Base-by-base conservation (phyloP, 2,329 filamentous ascomycete genomes). In the Cercospora beticola region DNA sequence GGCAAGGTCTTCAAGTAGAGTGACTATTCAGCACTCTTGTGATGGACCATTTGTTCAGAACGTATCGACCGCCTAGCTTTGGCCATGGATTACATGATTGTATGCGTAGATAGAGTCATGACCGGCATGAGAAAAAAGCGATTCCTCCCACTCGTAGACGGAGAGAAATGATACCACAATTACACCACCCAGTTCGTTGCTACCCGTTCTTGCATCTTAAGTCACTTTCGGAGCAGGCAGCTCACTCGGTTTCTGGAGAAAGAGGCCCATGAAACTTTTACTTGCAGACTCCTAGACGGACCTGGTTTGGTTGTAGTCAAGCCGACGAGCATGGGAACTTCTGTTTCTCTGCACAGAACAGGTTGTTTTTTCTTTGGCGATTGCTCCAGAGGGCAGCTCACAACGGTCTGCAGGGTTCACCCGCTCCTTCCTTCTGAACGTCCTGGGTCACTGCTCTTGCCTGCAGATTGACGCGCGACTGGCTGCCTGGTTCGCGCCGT, bases 1-100 rank as follows among this genome's bases (percentile, higher is more conserved):
- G 95, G 95, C 82, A 97, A 98, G 89, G 93, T 98, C 82, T 98
- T 97, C 92, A 98, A 98, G 88, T 98, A 97, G 65, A 62, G 61
- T 62, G 21, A 12, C 10, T 4, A 33, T 40, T 6, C 26, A 16
- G 16, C 31, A 26, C 21, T 56, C 40, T 63, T 63, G 49, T 33
- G 52, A 61, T 23, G 26, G 9, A 33, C 52, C n/a, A 40, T 18
- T 54, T 36, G 43, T 54, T 40, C 30, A 33, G 62, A 31, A 16
- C 18, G 60, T n/a, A 23, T 49, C 18, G 18, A 28, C 26, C 26
- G 40, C 36, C 23, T 30, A 18, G 40, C 16, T 54, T 52, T 26
- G 40, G 43, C 61, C 62, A 31, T 12, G 49, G 28, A 43, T 57
- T 57, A 49, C 49, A 58, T 64, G 62, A 64, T 18, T 64, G 62